Conservation (phyloP, 2,329 filamentous ascomycete species). For the Verticillium alfalfae region DNA sequence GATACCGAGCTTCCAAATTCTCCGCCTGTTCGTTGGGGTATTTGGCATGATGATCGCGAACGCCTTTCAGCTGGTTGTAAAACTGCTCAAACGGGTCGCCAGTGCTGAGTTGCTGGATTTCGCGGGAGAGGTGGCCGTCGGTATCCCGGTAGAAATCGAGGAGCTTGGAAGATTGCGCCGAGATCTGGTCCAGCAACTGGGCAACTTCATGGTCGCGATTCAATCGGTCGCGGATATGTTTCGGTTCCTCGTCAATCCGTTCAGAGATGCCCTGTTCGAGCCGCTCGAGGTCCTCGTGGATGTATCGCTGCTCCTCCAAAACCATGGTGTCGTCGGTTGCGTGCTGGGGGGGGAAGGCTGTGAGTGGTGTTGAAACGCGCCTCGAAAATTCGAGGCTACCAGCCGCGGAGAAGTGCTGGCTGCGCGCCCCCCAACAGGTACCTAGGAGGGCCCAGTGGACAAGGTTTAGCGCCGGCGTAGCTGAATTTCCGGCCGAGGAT, state of each 20-base stretch:
- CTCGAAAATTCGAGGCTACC: not conserved
- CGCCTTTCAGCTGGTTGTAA: constrained; percentile 73
- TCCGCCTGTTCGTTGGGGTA: constrained; percentile 95
- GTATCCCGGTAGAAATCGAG: constrained; percentile 80
- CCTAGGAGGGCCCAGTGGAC: not conserved
- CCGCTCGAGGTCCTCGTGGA: constrained; percentile 94
- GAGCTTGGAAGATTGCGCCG: constrained; percentile 76
- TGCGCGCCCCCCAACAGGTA: not conserved
- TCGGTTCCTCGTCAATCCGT: constrained; percentile 81
- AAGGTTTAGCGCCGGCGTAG: not conserved
- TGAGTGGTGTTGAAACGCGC: not conserved
- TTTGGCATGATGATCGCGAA: constrained; percentile 81
- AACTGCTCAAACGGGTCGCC: constrained; percentile 89
- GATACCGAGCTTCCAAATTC: constrained; percentile 90
- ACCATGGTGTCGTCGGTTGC: constrained; percentile 50
- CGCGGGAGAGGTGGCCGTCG: constrained; percentile 64
- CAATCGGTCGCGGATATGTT: constrained; percentile 82
- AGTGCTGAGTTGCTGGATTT: constrained; percentile 77
- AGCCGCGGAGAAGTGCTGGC: not conserved
- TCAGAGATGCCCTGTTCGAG: constrained; percentile 92
- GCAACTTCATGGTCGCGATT: constrained; percentile 89
- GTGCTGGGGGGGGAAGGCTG: not conserved
- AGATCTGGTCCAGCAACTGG: constrained; percentile 80
- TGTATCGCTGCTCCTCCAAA: constrained; percentile 86
- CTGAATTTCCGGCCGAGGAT: not conserved